phyloP scores from a whole-genome alignment of 192 early-diverging fungal genomes.

The Coemansia guatemalensis region DNA sequence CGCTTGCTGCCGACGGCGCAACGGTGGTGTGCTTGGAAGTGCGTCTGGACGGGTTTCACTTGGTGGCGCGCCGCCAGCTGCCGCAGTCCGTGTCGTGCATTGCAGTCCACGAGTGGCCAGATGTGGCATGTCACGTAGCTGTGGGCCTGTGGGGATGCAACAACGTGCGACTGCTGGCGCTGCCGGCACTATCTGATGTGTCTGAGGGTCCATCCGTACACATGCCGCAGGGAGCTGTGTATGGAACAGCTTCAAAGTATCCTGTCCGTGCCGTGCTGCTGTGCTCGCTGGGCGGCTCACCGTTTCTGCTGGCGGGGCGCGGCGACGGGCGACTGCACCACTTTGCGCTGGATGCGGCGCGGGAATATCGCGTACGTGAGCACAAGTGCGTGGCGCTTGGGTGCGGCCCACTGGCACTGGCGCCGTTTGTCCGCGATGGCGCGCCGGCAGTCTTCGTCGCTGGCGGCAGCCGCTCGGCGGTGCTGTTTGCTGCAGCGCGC shows the following conservation, averaged over 20 bases:
- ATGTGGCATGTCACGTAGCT: conserved; percentile 44
- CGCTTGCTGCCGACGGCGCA: conserved; percentile 59
- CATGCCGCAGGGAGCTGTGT: conserved; percentile 9
- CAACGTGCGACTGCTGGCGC: conserved; percentile 58
- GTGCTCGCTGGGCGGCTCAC: conserved; percentile 60
- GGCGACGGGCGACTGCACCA: conserved; percentile 85
- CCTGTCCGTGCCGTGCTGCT: conserved; percentile 53
- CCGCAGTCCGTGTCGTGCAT: conserved; percentile 76
- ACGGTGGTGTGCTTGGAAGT: conserved; percentile 62
- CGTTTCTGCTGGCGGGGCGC: conserved; percentile 75
- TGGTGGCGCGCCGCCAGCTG: conserved; percentile 50
- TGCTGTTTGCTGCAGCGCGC: conserved; percentile 61
- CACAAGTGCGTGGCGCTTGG: conserved; percentile 75
- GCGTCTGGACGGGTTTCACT: conserved; percentile 23
- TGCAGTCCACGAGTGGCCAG: conserved; percentile 57
- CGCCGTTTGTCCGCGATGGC: conserved; percentile 48
- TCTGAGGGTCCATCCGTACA: conserved; percentile 46
- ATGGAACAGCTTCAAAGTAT: neutral
- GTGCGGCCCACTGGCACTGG: conserved; percentile 68
- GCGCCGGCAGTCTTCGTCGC: conserved; percentile 71
- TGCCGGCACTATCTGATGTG: conserved; percentile 58
- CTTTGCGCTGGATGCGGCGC: conserved; percentile 45
- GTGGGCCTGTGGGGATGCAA: conserved; percentile 77
- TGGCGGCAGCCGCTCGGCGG: conserved; percentile 79
- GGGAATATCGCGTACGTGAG: conserved; percentile 15